phyloP scores from a whole-genome alignment of 306 rosid genomes.

The Psophocarpus tetragonolobus region DNA sequence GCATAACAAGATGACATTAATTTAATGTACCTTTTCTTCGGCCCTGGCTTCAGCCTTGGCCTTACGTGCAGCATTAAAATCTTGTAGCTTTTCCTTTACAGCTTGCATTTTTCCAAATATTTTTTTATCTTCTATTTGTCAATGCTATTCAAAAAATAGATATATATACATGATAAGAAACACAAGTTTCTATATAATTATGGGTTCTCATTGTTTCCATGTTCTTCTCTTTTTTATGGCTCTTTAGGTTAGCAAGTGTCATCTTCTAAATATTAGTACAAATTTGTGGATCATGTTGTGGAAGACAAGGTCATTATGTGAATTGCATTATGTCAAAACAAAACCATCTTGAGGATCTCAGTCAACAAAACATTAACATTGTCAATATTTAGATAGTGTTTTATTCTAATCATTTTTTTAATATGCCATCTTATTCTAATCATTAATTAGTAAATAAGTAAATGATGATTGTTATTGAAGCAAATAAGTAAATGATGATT shows the following conservation, averaged over 20 bases:
- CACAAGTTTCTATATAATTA: background rate
- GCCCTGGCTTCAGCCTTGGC: slow-evolving; percentile 69
- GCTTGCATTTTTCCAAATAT: slow-evolving; percentile 59
- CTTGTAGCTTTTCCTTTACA: slow-evolving; percentile 62
- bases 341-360: background rate
- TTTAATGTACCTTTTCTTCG: slow-evolving; percentile 74
- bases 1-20: background rate
- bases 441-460: too few relatives aligned
- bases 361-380: background rate
- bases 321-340: background rate
- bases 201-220: slow-evolving; percentile 16
- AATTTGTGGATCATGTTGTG: slow-evolving; percentile 7
- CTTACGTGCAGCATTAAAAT: slow-evolving; percentile 56
- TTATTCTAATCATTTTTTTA: background rate
- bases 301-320: background rate
- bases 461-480: too few relatives aligned
- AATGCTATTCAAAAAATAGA: background rate
- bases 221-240: slow-evolving; percentile 26
- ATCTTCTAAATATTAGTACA: background rate
- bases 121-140: background rate
- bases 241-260: slow-evolving; percentile 17
- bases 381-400: background rate
- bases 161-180: slow-evolving; percentile 17
- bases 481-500: too few relatives aligned
- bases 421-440: background rate